Conservation (phyloP, 352 stramenopile genomes). For the Pythium oligandrum region DNA sequence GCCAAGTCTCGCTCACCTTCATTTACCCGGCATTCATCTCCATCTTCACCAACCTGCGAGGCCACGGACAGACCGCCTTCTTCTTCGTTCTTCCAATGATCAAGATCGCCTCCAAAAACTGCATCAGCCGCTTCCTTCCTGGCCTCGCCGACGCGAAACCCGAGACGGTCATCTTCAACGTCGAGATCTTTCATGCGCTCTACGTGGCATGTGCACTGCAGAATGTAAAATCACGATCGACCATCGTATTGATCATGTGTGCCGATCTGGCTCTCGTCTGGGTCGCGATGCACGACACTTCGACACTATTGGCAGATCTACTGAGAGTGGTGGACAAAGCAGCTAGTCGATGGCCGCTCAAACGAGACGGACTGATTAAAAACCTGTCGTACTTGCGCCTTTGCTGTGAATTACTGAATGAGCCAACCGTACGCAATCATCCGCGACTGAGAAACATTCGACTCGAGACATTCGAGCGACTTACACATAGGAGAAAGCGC, state of each 20-base stretch:
- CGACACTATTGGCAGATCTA: background rate
- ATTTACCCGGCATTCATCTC: conserved; percentile 5
- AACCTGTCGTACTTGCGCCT: too few relatives aligned
- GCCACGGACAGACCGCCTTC: background rate
- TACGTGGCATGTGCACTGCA: conserved; percentile 8
- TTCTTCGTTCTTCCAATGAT: conserved; percentile 22
- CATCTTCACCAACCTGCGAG: conserved; percentile 4
- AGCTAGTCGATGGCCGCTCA: background rate
- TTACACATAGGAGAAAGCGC: too few relatives aligned
- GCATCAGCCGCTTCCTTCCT: conserved; percentile 15
- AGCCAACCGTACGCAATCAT: too few relatives aligned
- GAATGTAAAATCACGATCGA: background rate
- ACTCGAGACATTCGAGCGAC: too few relatives aligned
- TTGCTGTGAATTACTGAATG: too few relatives aligned
- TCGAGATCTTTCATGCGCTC: conserved; percentile 7
- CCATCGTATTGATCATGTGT: background rate
- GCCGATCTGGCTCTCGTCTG: background rate
- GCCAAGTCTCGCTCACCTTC: background rate
- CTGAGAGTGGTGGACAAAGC: background rate
- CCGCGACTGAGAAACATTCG: too few relatives aligned
- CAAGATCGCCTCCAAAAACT: conserved; percentile 32
- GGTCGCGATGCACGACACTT: background rate
- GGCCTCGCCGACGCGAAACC: conserved; percentile 18
- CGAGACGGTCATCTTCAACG: conserved; percentile 3
- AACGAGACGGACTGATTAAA: background rate